Conservation (phyloP, 2,329 filamentous ascomycete species). For the Diplodia seriata region DNA sequence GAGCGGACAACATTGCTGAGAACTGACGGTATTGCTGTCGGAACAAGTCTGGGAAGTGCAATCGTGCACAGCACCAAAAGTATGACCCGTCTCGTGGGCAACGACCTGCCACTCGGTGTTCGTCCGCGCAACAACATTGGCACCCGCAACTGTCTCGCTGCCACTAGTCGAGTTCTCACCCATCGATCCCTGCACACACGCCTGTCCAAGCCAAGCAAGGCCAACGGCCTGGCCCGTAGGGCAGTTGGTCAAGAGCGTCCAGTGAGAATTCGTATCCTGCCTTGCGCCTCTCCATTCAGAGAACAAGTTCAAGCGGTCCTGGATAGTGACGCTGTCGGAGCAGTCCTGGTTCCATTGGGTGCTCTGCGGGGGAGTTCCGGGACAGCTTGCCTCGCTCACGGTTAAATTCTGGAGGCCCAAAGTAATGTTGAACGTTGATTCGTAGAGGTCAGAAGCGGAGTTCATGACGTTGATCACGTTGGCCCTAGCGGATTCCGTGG, state of each 20-base stretch:
- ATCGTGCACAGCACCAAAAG: slow-evolving; percentile 95
- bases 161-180: slow-evolving; percentile 51
- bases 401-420: slow-evolving; percentile 87
- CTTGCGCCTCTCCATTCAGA: slow-evolving; percentile 84
- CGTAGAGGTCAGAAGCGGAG: slow-evolving; percentile 84
- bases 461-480: slow-evolving; percentile 88
- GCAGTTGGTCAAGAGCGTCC: slow-evolving; percentile 86
- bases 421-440: slow-evolving; percentile 92
- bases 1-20: slow-evolving; percentile 82
- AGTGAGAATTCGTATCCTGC: slow-evolving; percentile 85
- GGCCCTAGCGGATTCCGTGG: slow-evolving; percentile 66
- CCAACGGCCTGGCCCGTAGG: slow-evolving; percentile 85
- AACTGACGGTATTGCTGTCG: slow-evolving; percentile 64
- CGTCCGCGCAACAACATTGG: slow-evolving; percentile 88
- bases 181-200: slow-evolving; percentile 68
- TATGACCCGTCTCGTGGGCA: slow-evolving; percentile 92
- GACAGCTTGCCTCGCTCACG: slow-evolving; percentile 77
- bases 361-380: slow-evolving; percentile 68
- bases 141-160: slow-evolving; percentile 76
- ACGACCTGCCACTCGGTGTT: slow-evolving; percentile 92
- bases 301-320: slow-evolving; percentile 82
- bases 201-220: slow-evolving; percentile 89
- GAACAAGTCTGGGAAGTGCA: slow-evolving; percentile 74
- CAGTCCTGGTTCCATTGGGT: slow-evolving; percentile 88
- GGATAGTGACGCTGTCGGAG: slow-evolving; percentile 66